Conservation (phyloP, 179 eudicot genomes). For the Camellia oleifera region DNA sequence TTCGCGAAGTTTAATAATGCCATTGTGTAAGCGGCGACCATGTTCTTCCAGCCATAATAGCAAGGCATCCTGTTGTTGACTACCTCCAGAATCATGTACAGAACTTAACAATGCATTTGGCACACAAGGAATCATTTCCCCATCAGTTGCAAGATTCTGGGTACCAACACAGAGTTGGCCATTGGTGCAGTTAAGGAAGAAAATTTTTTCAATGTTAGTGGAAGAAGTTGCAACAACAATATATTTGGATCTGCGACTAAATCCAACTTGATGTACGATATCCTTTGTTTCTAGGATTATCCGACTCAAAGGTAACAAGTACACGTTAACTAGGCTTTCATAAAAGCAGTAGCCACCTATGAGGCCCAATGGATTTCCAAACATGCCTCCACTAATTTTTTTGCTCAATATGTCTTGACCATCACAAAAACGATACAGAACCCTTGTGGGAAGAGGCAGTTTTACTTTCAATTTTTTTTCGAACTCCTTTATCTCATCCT, state of each 20-base stretch:
- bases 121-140: constrained; percentile 91
- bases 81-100: constrained; percentile 26
- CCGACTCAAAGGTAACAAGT: constrained; percentile 49
- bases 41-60: constrained; percentile 97
- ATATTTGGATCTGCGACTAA: constrained; percentile 39
- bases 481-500: constrained; percentile 55
- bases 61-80: constrained; percentile 61
- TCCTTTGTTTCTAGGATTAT: constrained; percentile 35
- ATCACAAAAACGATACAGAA: constrained; percentile 79
- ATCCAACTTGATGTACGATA: constrained; percentile 27
- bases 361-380: constrained; percentile 47
- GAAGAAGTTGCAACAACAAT: constrained; percentile 58
- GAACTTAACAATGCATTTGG: constrained; percentile 51
- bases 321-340: constrained; percentile 60
- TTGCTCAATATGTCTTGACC: constrained; percentile 56
- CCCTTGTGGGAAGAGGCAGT: constrained; percentile 74
- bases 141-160: constrained; percentile 34
- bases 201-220: constrained; percentile 36
- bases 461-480: constrained; percentile 62
- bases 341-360: constrained; percentile 83
- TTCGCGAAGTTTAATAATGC: constrained; percentile 50
- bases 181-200: constrained; percentile 61
- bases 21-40: constrained; percentile 63
- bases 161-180: constrained; percentile 86
- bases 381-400: constrained; percentile 11